Percentiles rank a stretch among this genome's conserved stretches.
Conservation (phyloP, 345 rosid genomes). For the Hibiscus mutabilis region DNA sequence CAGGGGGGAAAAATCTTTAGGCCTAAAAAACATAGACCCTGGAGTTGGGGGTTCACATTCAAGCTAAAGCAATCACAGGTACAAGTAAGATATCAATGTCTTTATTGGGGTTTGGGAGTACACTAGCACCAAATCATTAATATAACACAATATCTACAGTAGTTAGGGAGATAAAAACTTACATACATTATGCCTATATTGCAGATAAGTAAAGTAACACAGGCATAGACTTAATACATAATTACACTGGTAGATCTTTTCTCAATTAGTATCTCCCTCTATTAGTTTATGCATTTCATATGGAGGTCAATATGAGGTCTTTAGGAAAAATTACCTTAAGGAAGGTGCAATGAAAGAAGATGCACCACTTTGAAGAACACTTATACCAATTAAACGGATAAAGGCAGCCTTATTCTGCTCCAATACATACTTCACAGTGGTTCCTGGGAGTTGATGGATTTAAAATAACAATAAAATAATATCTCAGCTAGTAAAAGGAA, state of each 20-base stretch:
- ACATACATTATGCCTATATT: background rate
- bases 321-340: slow-evolving; percentile 45
- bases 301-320: background rate
- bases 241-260: background rate
- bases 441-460: slow-evolving; percentile 46
- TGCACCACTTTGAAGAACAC: slow-evolving; percentile 94
- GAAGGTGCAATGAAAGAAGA: slow-evolving; percentile 94
- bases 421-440: slow-evolving; percentile 89
- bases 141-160: background rate
- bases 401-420: slow-evolving; percentile 93
- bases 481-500: slow-evolving; percentile 12
- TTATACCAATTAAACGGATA: slow-evolving; percentile 70
- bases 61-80: background rate
- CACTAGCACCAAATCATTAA: background rate
- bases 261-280: background rate
- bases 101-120: background rate
- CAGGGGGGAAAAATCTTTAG: background rate
- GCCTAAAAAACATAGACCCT: background rate
- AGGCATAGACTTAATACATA: background rate
- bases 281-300: slow-evolving; percentile 1
- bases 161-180: background rate
- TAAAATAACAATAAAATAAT: slow-evolving; percentile 9
- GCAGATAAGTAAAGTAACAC: background rate
- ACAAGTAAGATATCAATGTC: background rate
- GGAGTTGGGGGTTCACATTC: background rate